Conservation (phyloP, 768 basidiomycete species). For the Xerocomellus chrysenteron region DNA sequence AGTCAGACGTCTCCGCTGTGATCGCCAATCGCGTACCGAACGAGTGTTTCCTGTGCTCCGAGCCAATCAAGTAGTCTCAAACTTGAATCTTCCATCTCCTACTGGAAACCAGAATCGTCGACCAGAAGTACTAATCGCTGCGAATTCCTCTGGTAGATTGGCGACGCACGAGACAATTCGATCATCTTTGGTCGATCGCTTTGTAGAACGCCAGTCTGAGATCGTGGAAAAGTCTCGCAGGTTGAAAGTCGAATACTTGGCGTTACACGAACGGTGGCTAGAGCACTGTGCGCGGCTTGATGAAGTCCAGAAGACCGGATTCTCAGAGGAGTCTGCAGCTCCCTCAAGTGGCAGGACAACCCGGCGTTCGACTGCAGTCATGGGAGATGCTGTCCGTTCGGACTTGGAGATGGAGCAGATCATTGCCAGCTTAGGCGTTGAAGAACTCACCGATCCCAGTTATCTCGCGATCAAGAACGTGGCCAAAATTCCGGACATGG, state of each 20-base stretch:
- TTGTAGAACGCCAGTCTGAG: conserved; percentile 50
- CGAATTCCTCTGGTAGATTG: conserved; percentile 35
- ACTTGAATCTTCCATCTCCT: conserved; percentile 28
- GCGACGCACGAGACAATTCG: conserved; percentile 41
- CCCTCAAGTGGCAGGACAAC: conserved; percentile 59
- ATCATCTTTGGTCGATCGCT: conserved; percentile 52
- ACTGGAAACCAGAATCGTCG: conserved; percentile 42
- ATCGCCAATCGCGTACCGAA: conserved; percentile 61
- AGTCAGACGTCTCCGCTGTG: conserved; percentile 57
- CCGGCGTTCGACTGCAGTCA: conserved; percentile 63
- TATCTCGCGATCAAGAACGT: conserved; percentile 83
- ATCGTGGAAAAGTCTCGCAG: conserved; percentile 53
- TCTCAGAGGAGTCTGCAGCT: conserved; percentile 38
- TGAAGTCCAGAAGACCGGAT: conserved; percentile 37
- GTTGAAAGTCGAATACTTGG: conserved; percentile 65
- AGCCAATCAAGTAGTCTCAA: conserved; percentile 52
- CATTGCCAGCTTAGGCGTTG: conserved; percentile 88
- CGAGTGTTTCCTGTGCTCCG: conserved; percentile 61
- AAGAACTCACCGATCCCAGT: conserved; percentile 90
- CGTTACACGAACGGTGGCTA: conserved; percentile 70
- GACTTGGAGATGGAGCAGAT: conserved; percentile 98
- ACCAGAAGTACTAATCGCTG: conserved; percentile 47
- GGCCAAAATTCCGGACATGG: conserved; percentile 90
- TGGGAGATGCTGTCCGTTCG: conserved; percentile 89
- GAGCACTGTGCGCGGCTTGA: conserved; percentile 70